Conservation (phyloP, 2,329 filamentous ascomycete species). For the Paracoccidioides brasiliensis region DNA sequence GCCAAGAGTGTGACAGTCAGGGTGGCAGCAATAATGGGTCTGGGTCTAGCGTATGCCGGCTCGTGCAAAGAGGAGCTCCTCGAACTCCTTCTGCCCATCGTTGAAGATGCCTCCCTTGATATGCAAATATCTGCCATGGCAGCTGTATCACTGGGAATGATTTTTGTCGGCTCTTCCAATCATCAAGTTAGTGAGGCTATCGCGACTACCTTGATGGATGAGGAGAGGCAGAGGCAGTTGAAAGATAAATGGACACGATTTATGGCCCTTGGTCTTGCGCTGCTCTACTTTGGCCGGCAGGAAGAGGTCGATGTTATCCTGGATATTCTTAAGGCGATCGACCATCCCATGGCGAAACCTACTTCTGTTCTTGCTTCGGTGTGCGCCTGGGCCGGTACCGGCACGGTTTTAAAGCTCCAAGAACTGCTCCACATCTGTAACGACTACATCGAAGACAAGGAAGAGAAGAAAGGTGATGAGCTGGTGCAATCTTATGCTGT, state of each 20-base stretch:
- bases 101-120: conserved; percentile 67
- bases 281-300: conserved; percentile 91
- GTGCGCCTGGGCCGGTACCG: conserved; percentile 95
- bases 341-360: conserved; percentile 94
- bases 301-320: conserved; percentile 98
- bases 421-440: conserved; percentile 97
- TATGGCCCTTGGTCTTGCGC: conserved; percentile 80
- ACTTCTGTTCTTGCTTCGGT: conserved; percentile 89
- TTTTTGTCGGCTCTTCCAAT: conserved; percentile 87
- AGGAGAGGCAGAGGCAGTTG: conserved; percentile 76
- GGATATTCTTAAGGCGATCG: conserved; percentile 91
- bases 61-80: conserved; percentile 85
- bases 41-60: conserved; percentile 86
- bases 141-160: conserved; percentile 74
- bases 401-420: conserved; percentile 92
- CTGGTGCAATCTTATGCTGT: conserved; percentile 93
- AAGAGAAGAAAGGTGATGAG: conserved; percentile 91
- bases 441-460: conserved; percentile 86
- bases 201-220: conserved; percentile 82
- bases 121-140: conserved; percentile 98
- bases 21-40: conserved; percentile 84
- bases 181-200: conserved; percentile 85
- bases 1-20: conserved; percentile 65
- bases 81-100: conserved; percentile 72
- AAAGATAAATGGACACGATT: conserved; percentile 99